Conservation (phyloP, 768 basidiomycete species). For the Steccherinum ochraceum region DNA sequence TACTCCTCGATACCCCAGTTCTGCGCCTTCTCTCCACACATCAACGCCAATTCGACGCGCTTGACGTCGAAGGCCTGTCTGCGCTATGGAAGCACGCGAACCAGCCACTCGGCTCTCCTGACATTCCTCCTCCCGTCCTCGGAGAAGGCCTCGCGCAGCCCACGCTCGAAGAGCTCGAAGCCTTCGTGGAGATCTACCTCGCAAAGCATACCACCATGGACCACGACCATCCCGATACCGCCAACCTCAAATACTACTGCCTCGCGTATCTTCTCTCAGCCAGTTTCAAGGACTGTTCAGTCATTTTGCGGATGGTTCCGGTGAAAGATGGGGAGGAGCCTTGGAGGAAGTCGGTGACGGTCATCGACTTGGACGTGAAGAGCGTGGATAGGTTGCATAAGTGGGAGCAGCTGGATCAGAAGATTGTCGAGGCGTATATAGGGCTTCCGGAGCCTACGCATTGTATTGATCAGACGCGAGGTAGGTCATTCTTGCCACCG, state of each 20-base stretch:
- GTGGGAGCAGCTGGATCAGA: conserved; percentile 71
- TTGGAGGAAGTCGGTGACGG: conserved; percentile 39
- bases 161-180: conserved; percentile 50
- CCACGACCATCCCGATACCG: conserved; percentile 20
- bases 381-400: conserved; percentile 50
- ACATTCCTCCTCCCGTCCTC: conserved; percentile 5
- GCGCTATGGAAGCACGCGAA: conserved; percentile 17
- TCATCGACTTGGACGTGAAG: conserved; percentile 90
- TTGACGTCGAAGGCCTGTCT: conserved; percentile 80
- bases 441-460: not conserved
- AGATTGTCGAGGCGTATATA: conserved; percentile 48
- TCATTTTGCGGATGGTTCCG: conserved; percentile 39
- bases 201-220: conserved; percentile 31
- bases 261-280: conserved; percentile 83
- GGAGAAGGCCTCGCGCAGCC: conserved; percentile 38
- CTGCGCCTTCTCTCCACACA: conserved; percentile 49
- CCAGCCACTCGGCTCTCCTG: not conserved
- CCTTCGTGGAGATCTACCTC: conserved; percentile 44
- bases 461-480: not conserved
- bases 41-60: conserved; percentile 71
- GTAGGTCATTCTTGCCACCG: too few species aligned
- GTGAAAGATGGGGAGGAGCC: conserved; percentile 6
- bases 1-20: conserved; percentile 45
- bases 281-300: conserved; percentile 95
- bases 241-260: conserved; percentile 53